Evolutionary conservation across 169 alveolate genomes (phyloP), one percentile per base, ranked within the genome.

Genomic region (Plasmodium knowlesi): DNA sequence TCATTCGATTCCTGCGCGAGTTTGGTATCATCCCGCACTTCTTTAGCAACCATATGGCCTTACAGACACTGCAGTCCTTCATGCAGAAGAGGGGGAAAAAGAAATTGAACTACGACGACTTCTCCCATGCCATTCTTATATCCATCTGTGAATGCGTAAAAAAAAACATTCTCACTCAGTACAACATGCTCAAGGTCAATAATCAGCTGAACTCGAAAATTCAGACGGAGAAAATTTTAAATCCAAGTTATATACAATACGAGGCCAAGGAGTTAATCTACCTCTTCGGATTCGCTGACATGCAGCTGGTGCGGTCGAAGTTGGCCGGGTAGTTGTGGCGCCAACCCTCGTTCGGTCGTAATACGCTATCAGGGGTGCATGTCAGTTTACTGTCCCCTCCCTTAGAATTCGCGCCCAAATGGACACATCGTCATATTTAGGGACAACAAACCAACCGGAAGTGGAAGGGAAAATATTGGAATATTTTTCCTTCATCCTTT

Each of bases 1-100:
- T 96, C 71, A 95, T 96, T 32, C 91, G 90, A 37, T 92, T 96
- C 61, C 93, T 95, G 43, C 80, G 98, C 16, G 98, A 96, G 76
- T 96, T 96, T 72, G 96, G 95, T 61, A 46, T 96, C 28, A 93
- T 96, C 5, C 98, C 98, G 1, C 97, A 96, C 22, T 94, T 95
- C 82, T 92, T 91, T 28, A 61, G 61, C 53, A 82, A 74, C 41
- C 22, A 82, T 19, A 54, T 71, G 39, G 91, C 85, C 9, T 71
- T 81, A 61, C 83, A 34, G 30, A 54, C 83, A 30, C 73, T 82
- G 41, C 43, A 80, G 8, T 16, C 86, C 46, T 71, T 82, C 34
- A 91, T 72, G 78, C 54, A 91, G 71, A 82, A 70, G 41, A 91
- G 53, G 30, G 83, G 74, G 57, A 67, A 67, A 5, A 67, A 67